Percentiles rank a stretch among this genome's conserved stretches.
These are phyloP conservation scores for Kwoniella mangroviensis DNA, from an alignment of 768 basidiomycete species.

Conservation along the genomic window DNA sequence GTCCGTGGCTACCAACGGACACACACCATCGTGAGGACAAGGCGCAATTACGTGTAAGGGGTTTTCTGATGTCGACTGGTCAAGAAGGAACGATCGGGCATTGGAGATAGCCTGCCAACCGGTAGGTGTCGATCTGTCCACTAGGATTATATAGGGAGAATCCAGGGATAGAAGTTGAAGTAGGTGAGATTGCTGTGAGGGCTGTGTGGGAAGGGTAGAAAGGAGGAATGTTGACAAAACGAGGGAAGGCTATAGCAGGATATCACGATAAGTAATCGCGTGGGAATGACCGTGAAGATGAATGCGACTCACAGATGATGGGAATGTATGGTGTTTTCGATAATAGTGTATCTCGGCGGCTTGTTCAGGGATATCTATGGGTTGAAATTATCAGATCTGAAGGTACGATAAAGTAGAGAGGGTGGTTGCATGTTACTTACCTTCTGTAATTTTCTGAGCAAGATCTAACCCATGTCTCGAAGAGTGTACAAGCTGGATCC, in stretches of 20 bases:
- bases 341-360: conserved; percentile 11
- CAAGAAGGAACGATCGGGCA: conserved; percentile 29
- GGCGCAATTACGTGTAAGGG: conserved; percentile 58
- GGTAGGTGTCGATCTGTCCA: conserved; percentile 76
- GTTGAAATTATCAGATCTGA: too few species aligned
- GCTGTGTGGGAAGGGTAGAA: conserved; percentile 68
- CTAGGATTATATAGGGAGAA: conserved; percentile 62
- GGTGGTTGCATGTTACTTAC: conserved; percentile 6
- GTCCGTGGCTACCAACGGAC: conserved; percentile 66
- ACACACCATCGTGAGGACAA: conserved; percentile 89
- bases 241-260: conserved; percentile 59
- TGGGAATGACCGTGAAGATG: background rate
- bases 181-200: conserved; percentile 62
- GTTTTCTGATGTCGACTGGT: conserved; percentile 19
- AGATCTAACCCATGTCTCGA: conserved; percentile 42
- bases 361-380: conserved; percentile 9
- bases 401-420: background rate
- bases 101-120: conserved; percentile 65
- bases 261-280: too few species aligned
- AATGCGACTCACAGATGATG: conserved; percentile 3
- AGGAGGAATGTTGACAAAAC: conserved; percentile 86
- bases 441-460: conserved; percentile 28
- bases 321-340: conserved; percentile 14
- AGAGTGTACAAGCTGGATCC: conserved; percentile 36
- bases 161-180: conserved; percentile 24